phyloP scores from a whole-genome alignment of 768 basidiomycete genomes.

The Leccinum longicurvipes region DNA sequence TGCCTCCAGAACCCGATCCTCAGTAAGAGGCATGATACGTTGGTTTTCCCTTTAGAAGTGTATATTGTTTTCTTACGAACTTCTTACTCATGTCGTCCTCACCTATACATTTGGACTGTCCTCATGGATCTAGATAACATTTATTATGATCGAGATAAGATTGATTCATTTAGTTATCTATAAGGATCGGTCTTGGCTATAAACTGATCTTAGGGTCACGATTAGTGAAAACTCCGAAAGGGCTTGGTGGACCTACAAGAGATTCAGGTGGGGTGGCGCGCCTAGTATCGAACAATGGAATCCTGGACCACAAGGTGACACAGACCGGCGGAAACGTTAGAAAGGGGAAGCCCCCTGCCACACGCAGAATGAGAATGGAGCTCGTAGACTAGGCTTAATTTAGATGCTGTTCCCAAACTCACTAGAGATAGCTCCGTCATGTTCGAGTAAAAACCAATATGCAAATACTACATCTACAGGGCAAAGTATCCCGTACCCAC shows the following conservation, averaged over 20 bases:
- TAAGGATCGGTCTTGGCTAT: neutral
- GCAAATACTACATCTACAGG: slow-evolving; percentile 1
- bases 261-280: neutral
- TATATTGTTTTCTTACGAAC: neutral
- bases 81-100: neutral
- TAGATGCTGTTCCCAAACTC: neutral
- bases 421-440: neutral
- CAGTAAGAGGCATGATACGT: neutral
- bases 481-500: neutral
- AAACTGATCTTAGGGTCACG: neutral
- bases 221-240: neutral
- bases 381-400: neutral
- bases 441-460: neutral
- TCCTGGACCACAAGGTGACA: neutral
- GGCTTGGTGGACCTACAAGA: neutral
- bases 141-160: neutral
- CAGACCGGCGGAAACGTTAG: neutral
- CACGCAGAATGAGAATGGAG: neutral
- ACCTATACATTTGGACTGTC: neutral
- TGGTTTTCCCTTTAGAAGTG: neutral
- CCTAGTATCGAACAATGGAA: neutral
- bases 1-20: slow-evolving; percentile 15
- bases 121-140: neutral
- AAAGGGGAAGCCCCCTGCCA: neutral
- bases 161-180: neutral